Conservation (phyloP, 176 grass and related monocot genomes). For the Pharus latifolius region DNA sequence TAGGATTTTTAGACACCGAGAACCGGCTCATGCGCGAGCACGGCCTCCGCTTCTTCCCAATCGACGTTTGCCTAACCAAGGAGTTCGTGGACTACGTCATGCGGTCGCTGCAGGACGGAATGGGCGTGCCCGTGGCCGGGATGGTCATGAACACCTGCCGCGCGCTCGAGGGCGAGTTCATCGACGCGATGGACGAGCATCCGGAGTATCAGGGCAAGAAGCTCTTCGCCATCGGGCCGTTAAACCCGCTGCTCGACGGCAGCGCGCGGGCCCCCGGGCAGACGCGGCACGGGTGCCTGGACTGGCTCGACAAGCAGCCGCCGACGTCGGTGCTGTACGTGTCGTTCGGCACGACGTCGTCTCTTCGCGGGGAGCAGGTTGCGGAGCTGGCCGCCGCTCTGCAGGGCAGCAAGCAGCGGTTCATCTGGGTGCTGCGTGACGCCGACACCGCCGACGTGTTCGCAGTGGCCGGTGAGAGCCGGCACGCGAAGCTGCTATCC, state of each 20-base stretch:
- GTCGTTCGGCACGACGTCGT: slow-evolving; percentile 52
- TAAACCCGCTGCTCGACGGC: slow-evolving; percentile 25
- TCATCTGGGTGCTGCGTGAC: slow-evolving; percentile 65
- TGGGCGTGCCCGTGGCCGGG: not conserved
- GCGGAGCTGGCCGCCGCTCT: slow-evolving; percentile 39
- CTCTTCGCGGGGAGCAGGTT: slow-evolving; percentile 27
- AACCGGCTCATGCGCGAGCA: not conserved
- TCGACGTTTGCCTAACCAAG: not conserved
- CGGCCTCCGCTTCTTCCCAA: not conserved
- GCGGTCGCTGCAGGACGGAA: not conserved
- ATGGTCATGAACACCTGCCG: slow-evolving; percentile 28
- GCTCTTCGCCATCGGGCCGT: slow-evolving; percentile 47
- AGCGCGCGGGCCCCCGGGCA: not conserved
- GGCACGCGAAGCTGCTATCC: not conserved
- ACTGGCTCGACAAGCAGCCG: slow-evolving; percentile 50
- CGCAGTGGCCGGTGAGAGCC: not conserved
- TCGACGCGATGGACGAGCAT: slow-evolving; percentile 20
- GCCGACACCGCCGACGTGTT: slow-evolving; percentile 27
- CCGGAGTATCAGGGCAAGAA: slow-evolving; percentile 22
- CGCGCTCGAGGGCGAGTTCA: slow-evolving; percentile 23
- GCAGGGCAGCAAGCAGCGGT: slow-evolving; percentile 23
- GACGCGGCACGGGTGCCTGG: slow-evolving; percentile 21
- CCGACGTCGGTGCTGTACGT: slow-evolving; percentile 50
- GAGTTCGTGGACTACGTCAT: not conserved
- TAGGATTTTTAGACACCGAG: not conserved